phyloP scores from a whole-genome alignment of 2,329 filamentous ascomycete species.

The Eurotiales sp. region DNA sequence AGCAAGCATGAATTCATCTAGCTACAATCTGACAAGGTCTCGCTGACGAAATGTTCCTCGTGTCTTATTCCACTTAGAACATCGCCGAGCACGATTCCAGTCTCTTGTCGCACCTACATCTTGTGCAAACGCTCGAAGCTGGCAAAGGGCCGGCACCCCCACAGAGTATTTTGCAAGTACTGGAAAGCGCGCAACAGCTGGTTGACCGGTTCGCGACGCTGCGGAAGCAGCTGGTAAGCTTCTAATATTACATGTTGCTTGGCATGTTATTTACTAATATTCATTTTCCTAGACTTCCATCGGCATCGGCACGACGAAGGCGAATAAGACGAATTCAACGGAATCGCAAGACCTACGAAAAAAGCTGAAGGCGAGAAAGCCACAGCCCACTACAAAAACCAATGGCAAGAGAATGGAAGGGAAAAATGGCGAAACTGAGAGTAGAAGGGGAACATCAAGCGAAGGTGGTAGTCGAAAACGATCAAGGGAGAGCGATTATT shows the following conservation, averaged over 20 bases:
- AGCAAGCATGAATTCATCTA: too few species aligned
- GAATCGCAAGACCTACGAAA: conserved; percentile 7
- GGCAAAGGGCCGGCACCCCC: conserved; percentile 26
- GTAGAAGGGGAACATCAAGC: neutral
- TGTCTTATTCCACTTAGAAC: neutral
- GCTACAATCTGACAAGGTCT: too few species aligned
- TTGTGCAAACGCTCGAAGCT: conserved; percentile 33
- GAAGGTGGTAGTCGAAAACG: conserved; percentile 4
- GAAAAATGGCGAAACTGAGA: neutral
- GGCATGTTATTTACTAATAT: neutral
- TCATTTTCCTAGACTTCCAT: neutral
- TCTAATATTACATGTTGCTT: neutral
- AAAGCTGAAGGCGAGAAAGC: neutral
- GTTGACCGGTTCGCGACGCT: conserved; percentile 34
- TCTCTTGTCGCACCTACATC: conserved; percentile 36
- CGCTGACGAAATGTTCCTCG: too few species aligned
- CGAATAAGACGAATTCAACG: conserved; percentile 14
- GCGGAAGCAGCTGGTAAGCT: conserved; percentile 33
- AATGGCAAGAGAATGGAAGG: neutral
- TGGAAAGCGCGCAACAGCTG: conserved; percentile 37
- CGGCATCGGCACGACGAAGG: neutral
- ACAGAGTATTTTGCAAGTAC: conserved; percentile 32
- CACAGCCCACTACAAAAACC: neutral
- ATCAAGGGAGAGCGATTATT: conserved; percentile 4
- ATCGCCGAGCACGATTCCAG: conserved; percentile 25